These are phyloP conservation scores for Neurospora discreta DNA, from an alignment of 495 filamentous ascomycete species.

Conservation along the genomic window DNA sequence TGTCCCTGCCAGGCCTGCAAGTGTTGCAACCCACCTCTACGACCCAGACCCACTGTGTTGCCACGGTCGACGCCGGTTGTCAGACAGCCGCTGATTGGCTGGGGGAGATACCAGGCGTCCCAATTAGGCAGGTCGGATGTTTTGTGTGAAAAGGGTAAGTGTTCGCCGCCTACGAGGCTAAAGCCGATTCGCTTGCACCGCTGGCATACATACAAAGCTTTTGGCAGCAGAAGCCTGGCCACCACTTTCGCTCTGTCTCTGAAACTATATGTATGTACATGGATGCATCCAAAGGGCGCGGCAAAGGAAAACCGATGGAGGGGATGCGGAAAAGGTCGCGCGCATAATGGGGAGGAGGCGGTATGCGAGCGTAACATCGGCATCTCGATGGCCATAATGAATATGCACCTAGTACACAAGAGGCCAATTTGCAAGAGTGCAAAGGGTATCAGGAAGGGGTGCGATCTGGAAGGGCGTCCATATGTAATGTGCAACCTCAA, in stretches of 20 bases:
- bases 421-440: neutral
- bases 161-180: neutral
- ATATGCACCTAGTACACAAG: neutral
- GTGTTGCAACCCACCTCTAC: neutral
- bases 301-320: neutral
- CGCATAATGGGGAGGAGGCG: neutral
- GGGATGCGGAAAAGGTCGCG: neutral
- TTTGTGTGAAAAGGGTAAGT: neutral
- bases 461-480: neutral
- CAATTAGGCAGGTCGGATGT: neutral
- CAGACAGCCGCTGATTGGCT: neutral
- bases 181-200: neutral
- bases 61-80: neutral
- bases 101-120: neutral
- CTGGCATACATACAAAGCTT: neutral
- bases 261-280: neutral
- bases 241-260: neutral
- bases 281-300: neutral
- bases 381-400: neutral
- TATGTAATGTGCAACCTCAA: neutral
- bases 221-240: neutral
- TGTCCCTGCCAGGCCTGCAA: neutral
- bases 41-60: neutral
- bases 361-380: neutral
- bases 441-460: neutral